Conservation (phyloP, 495 filamentous ascomycete species). For the Tuber calosporum region DNA sequence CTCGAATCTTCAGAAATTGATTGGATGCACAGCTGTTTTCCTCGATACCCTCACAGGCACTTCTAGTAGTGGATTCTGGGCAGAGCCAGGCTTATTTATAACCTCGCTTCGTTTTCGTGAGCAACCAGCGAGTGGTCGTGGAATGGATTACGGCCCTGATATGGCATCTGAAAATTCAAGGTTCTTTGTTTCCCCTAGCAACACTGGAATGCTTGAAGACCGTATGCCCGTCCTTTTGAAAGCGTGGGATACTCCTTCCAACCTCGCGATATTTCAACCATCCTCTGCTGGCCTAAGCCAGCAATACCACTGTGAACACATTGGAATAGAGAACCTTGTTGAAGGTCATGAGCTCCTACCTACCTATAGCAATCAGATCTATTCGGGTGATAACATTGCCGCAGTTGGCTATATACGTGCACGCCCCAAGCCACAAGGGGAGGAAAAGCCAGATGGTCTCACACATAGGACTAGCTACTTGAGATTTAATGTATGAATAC, state of each 20-base stretch:
- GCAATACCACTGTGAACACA: neutral
- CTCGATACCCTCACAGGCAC: neutral
- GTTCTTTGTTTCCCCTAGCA: neutral
- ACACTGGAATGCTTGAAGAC: constrained; percentile 3
- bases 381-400: neutral
- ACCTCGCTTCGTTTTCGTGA: neutral
- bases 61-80: neutral
- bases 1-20: neutral
- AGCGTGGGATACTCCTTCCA: neutral
- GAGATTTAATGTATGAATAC: neutral
- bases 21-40: neutral
- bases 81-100: neutral
- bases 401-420: neutral
- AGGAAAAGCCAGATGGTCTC: neutral
- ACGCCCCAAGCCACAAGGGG: neutral
- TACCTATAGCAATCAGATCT: neutral
- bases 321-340: constrained; percentile 2
- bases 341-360: neutral
- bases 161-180: neutral
- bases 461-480: neutral
- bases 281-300: neutral
- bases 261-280: neutral
- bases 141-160: neutral
- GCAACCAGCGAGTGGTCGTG: neutral
- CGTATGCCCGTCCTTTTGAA: neutral